Percentiles rank a stretch among this genome's conserved stretches.
phyloP scores from a whole-genome alignment of 495 filamentous ascomycete species.

The Penicillium dipodomyicola region DNA sequence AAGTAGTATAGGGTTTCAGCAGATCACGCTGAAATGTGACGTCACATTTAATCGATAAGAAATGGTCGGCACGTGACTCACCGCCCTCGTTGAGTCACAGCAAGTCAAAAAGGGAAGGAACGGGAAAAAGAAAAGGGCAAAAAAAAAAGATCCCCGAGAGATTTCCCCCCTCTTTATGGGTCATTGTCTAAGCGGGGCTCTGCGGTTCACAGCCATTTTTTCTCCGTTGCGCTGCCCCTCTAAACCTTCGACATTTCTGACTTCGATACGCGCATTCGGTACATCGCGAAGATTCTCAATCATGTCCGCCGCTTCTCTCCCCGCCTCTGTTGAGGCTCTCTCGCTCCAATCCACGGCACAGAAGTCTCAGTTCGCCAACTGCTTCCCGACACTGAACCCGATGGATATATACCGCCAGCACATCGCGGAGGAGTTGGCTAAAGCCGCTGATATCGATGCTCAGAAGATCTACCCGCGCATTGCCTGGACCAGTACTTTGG shows the following conservation, averaged over 20 bases:
- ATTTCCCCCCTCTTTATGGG: slow-evolving; percentile 42
- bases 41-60: too few species aligned
- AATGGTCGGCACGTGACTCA: slow-evolving; percentile 23
- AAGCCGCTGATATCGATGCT: slow-evolving; percentile 69
- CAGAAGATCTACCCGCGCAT: slow-evolving; percentile 75
- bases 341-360: slow-evolving; percentile 41
- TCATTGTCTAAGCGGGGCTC: slow-evolving; percentile 46
- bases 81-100: slow-evolving; percentile 17
- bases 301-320: slow-evolving; percentile 35
- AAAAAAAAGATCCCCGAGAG: slow-evolving; percentile 26
- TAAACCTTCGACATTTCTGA: slow-evolving; percentile 12
- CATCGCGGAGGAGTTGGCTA: slow-evolving; percentile 68
- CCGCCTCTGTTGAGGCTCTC: slow-evolving; percentile 39
- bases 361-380: slow-evolving; percentile 42
- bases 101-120: slow-evolving; percentile 31
- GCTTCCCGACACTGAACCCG: slow-evolving; percentile 72
- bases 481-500: slow-evolving; percentile 76
- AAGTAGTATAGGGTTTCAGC: too few species aligned
- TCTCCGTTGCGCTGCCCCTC: slow-evolving; percentile 19
- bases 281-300: slow-evolving; percentile 17
- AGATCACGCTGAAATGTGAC: too few species aligned
- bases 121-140: slow-evolving; percentile 19
- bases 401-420: slow-evolving; percentile 86
- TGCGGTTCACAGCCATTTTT: slow-evolving; percentile 39
- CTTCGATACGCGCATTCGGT: slow-evolving; percentile 18